These are phyloP conservation scores for Pulveroboletus sp. DNA, from an alignment of 768 basidiomycete genomes.

Conservation along the genomic window DNA sequence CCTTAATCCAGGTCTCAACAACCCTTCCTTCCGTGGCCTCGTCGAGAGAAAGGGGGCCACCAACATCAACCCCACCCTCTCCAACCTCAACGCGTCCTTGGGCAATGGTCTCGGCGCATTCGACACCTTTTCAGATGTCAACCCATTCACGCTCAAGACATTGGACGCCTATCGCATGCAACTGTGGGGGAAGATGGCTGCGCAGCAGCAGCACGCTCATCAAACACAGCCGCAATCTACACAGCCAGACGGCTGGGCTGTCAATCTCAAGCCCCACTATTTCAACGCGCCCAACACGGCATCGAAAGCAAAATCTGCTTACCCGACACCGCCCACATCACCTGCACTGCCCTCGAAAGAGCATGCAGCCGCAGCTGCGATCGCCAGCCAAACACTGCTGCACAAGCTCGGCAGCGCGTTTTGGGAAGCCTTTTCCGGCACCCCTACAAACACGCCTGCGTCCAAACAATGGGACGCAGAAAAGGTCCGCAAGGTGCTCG, in stretches of 20 bases:
- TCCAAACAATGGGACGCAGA: conserved; percentile 60
- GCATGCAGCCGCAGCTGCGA: conserved; percentile 47
- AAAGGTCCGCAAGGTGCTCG: conserved; percentile 77
- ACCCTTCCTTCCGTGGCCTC: conserved; percentile 8
- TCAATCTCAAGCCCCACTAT: conserved; percentile 37
- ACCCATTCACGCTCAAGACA: conserved; percentile 84
- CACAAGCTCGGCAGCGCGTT: conserved; percentile 72
- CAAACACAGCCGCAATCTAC: conserved; percentile 37
- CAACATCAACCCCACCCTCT: conserved; percentile 29
- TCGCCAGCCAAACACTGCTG: conserved; percentile 76
- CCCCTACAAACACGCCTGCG: conserved; percentile 18
- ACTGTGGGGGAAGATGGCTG: conserved; percentile 87
- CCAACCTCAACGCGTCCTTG: conserved; percentile 22
- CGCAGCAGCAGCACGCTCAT: conserved; percentile 58
- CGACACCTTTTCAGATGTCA: conserved; percentile 75
- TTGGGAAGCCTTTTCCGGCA: conserved; percentile 85
- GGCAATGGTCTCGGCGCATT: conserved; percentile 45
- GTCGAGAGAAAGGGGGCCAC: conserved; percentile 34
- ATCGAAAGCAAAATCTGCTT: conserved; percentile 20
- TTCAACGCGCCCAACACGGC: conserved; percentile 16
- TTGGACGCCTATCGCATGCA: conserved; percentile 90
- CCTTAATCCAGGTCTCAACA: conserved; percentile 28
- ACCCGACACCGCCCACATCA: conserved; percentile 46
- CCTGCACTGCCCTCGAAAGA: conserved; percentile 31
- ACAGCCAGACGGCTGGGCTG: conserved; percentile 38